Base-by-base conservation (phyloP, 2,329 filamentous ascomycete species). In the Periconia digitata region DNA sequence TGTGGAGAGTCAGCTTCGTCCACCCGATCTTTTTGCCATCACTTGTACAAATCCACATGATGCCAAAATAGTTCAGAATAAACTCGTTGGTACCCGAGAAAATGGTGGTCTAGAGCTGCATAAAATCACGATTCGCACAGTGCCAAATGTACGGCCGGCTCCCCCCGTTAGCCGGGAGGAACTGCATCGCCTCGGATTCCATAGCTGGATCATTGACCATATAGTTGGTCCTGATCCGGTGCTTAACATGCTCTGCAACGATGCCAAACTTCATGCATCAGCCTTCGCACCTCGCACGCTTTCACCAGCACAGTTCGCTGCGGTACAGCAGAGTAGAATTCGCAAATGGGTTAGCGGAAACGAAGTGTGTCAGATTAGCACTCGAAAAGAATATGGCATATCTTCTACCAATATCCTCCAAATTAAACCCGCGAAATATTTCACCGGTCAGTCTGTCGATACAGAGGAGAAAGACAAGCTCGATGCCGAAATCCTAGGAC, bases 161-260 rank as follows among this genome's bases (percentile, higher is more conserved):
- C 62, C 81, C 7, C 82, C 83, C 0, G 61, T 89, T 5, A 72
- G 80, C 1, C 58, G 66, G 6, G 76, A 84, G 8, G 76, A 89
- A 44, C 70, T 90, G 47, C 62, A 44, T 50, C 61, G 35, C 49
- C 84, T 70, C 29, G 90, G 90, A 0, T 82, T 99, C 42, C 87
- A 95, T 54, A 85, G 86, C 2, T 96, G 88, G 74, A 85, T 90
- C 0, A 78, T 89, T 21, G 88, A 97, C 63, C 89, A 82, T 49
- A 66, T 99, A 6, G 80, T 85, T 27, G 94, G 92, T 0, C 95
- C 95, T 0, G 84, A 86, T 1, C 81, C 89, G 1, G 89, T 99
- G 1, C 74, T 97, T 27, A 87, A 90, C 6, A 94, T 95, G 87
- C 81, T 99, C 18, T 96, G 91, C 69, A 81, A 84, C 12, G 86